These are phyloP conservation scores for Lactarius sp. DNA, from an alignment of 768 basidiomycete species.

Conservation along the genomic window DNA sequence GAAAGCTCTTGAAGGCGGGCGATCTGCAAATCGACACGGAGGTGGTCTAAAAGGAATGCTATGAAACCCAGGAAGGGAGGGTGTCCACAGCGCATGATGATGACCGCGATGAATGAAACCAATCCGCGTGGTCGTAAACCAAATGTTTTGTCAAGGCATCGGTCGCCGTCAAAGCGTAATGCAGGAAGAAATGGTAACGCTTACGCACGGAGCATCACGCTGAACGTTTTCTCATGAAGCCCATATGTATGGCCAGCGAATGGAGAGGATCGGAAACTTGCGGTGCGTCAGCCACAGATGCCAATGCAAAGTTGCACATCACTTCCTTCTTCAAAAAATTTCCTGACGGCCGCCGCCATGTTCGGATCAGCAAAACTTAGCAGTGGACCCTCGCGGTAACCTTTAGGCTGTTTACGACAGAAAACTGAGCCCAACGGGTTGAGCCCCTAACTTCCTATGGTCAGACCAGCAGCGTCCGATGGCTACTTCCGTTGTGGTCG, in stretches of 20 bases:
- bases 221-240: neutral
- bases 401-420: neutral
- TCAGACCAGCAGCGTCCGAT: neutral
- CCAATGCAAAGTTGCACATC: too few relatives aligned
- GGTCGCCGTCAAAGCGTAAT: neutral
- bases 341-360: neutral
- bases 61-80: neutral
- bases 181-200: neutral
- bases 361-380: slow-evolving; percentile 3
- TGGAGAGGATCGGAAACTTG: neutral
- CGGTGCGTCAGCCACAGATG: too few relatives aligned
- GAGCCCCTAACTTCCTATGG: neutral
- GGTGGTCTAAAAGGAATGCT: neutral
- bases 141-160: too few relatives aligned
- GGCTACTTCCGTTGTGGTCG: neutral
- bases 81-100: neutral
- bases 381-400: neutral
- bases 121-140: too few relatives aligned
- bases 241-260: neutral
- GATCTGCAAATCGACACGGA: neutral
- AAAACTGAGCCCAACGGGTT: too few relatives aligned
- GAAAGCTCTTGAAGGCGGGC: neutral
- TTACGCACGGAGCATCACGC: neutral
- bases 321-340: neutral
- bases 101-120: too few relatives aligned